Evolutionary conservation across 805 yeast species (phyloP), one percentile per base, ranked within the genome.

Genomic region (Candida koratica): DNA sequence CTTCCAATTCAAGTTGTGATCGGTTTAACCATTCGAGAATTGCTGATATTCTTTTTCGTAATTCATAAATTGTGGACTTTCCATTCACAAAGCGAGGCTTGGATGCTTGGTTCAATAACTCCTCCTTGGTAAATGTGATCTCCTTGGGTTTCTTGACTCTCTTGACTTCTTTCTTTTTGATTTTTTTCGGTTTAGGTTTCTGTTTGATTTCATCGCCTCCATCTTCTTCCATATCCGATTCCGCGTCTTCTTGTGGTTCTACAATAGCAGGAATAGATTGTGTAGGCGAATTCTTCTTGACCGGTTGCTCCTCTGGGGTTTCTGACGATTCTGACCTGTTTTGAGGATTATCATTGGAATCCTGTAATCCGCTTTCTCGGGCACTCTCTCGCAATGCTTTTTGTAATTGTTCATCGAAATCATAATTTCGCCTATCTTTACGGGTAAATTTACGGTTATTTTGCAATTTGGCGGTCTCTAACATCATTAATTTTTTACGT

Each of bases 1-100:
- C 75, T 31, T 81, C 80, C 42, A 90, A 62, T 52, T 90, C 97
- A 43, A 81, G 60, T 56, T 88, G 96, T 1, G 94, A 84, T 36
- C 95, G 71, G 9, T 89, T 86, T 17, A 90, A 74, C 71, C 89
- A 93, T 60, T 93, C 97, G 48, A 90, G 63, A 14, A 90, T 90
- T 1, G 96, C 94, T 2, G 86, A 82, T 2, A 88, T 84, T 41
- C 98, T 73, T 51, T 86, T 79, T 38, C 88, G 75, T 85, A 90
- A 82, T 56, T 90, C 98, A 47, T 75, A 73, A 42, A 89, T 58
- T 3, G 88, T 75, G 3, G 84, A 75, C 37, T 86, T 74, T 14
- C 79, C 79, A 40, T 81, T 81, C 5, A 96, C 97, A 28, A 79
- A 66, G 38, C 96, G 75, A 10, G 97, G 96, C 47, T 78, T 83